Conservation (phyloP, 2,329 filamentous ascomycete genomes). For the Aureobasidium sp. region DNA sequence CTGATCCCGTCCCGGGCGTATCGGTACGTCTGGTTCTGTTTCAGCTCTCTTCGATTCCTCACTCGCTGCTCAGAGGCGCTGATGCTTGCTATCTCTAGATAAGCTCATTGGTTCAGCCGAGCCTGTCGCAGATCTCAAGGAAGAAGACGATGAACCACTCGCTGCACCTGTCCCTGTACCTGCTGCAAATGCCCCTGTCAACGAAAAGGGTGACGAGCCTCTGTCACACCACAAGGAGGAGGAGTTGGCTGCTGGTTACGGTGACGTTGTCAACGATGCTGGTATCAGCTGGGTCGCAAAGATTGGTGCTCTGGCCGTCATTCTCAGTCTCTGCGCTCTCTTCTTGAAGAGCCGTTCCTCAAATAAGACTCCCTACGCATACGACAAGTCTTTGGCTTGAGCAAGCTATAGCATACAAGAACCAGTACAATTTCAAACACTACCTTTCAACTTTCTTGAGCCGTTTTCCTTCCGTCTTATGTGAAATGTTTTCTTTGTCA, state of each 20-base stretch:
- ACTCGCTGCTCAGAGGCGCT: slow-evolving; percentile 6
- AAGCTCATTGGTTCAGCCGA: slow-evolving; percentile 7
- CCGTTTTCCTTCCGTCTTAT: neutral
- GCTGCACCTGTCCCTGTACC: slow-evolving; percentile 19
- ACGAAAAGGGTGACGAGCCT: slow-evolving; percentile 15
- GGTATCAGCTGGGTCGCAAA: slow-evolving; percentile 38
- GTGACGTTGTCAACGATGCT: slow-evolving; percentile 15
- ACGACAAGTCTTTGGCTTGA: slow-evolving; percentile 9
- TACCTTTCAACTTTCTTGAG: neutral
- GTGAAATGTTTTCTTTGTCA: neutral
- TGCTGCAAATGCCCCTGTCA: slow-evolving; percentile 30
- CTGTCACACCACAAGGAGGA: slow-evolving; percentile 14
- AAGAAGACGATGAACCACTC: neutral
- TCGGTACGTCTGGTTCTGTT: slow-evolving; percentile 19
- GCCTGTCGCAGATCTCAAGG: slow-evolving; percentile 1
- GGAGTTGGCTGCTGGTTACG: slow-evolving; percentile 15
- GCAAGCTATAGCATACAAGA: neutral
- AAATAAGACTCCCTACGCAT: neutral
- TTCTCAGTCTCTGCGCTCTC: slow-evolving; percentile 34
- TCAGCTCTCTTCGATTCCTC: slow-evolving; percentile 19
- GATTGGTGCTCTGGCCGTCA: slow-evolving; percentile 35
- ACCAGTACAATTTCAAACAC: neutral
- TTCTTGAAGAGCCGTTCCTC: slow-evolving; percentile 30
- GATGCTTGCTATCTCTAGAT: slow-evolving; percentile 8
- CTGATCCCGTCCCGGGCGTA: slow-evolving; percentile 42